Evolutionary conservation across 2,329 filamentous ascomycete genomes (phyloP).

Genomic region (Colletotrichum tropicicola): DNA sequence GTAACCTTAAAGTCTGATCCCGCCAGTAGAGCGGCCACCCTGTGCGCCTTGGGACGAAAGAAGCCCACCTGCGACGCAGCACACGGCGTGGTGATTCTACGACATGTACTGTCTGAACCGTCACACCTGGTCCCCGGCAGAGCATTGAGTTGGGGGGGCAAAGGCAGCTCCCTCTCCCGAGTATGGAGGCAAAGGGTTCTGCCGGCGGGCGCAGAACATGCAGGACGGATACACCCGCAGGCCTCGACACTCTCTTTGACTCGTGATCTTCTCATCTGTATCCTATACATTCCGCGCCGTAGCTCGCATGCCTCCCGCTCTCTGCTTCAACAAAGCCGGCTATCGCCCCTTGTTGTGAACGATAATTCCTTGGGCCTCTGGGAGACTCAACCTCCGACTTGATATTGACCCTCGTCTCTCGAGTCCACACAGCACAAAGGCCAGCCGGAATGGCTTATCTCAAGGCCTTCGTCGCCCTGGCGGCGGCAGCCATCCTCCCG

Average conservation of each 20-base stretch:
- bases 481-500: conserved; percentile 11
- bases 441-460: conserved; percentile 17
- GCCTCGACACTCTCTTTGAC: background rate
- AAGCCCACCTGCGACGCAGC: background rate
- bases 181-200: background rate
- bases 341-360: background rate
- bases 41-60: conserved; percentile 7
- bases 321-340: background rate
- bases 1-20: conserved; percentile 18
- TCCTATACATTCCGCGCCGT: background rate
- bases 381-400: conserved; percentile 1
- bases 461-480: conserved; percentile 23
- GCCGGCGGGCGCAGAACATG: background rate
- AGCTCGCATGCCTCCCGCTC: background rate
- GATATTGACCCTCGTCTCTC: background rate
- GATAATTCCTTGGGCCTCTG: background rate
- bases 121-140: background rate
- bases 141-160: background rate
- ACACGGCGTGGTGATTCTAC: background rate
- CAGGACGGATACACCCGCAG: background rate
- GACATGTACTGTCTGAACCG: conserved; percentile 8
- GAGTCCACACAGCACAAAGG: background rate
- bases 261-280: background rate
- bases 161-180: background rate
- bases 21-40: background rate